A percentile compares a stretch with the other conserved stretches of the same genome.
phyloP scores from a whole-genome alignment of 108 stramenopile genomes.

The Skeletonema grethae region DNA sequence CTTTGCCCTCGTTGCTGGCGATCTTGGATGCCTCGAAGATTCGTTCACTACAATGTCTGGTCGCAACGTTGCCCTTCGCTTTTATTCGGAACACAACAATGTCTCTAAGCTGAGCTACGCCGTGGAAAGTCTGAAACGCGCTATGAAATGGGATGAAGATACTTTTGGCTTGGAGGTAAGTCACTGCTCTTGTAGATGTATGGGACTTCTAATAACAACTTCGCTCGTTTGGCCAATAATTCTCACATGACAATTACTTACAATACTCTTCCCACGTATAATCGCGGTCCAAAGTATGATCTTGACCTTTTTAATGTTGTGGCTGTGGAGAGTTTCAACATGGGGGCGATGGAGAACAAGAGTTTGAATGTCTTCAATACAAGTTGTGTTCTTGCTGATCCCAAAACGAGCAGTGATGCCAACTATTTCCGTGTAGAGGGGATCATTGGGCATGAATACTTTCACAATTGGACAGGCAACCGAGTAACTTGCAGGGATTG shows the following conservation, averaged over 20 bases:
- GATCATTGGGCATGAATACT: slow-evolving; percentile 81
- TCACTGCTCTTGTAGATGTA: too few species aligned
- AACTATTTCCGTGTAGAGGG: slow-evolving; percentile 67
- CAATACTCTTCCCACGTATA: too few species aligned
- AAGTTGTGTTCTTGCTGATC: slow-evolving; percentile 69
- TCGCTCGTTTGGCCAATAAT: too few species aligned
- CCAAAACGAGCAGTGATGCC: slow-evolving; percentile 52
- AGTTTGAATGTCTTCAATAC: slow-evolving; percentile 69
- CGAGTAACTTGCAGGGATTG: slow-evolving; percentile 84
- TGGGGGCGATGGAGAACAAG: slow-evolving; percentile 91
- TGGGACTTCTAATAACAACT: too few species aligned
- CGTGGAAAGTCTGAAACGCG: slow-evolving; percentile 58
- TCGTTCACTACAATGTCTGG: slow-evolving; percentile 62
- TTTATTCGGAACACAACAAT: slow-evolving; percentile 71
- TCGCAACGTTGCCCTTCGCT: slow-evolving; percentile 57
- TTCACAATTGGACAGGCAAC: slow-evolving; percentile 85
- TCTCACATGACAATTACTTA: too few species aligned
- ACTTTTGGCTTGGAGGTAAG: slow-evolving; percentile 53
- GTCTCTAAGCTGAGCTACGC: slow-evolving; percentile 69
- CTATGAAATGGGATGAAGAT: slow-evolving; percentile 83
- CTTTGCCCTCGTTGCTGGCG: slow-evolving; percentile 76
- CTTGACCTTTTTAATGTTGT: slow-evolving; percentile 79
- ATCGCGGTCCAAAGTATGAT: too few species aligned
- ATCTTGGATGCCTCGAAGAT: slow-evolving; percentile 57
- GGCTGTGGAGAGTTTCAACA: slow-evolving; percentile 64